Evolutionary conservation across 495 filamentous ascomycete genomes (phyloP).

Genomic region (Hypoxylon trugodes): DNA sequence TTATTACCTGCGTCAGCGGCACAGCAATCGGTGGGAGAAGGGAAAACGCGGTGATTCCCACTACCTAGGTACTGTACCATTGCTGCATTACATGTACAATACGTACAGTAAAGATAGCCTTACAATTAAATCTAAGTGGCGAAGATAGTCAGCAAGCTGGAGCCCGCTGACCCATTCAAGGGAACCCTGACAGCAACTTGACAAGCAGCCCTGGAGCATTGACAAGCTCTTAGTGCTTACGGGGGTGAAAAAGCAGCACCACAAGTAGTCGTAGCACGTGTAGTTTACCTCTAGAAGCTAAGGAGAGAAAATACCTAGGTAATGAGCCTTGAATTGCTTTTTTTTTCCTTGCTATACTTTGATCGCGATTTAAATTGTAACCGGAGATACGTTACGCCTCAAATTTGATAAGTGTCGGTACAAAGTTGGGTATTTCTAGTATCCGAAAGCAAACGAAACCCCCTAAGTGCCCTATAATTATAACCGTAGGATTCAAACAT

Average conservation of each 20-base stretch:
- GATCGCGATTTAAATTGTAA: conserved; percentile 5
- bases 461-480: too few relatives aligned
- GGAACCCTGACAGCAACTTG: conserved; percentile 14
- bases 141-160: conserved; percentile 37
- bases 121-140: conserved; percentile 21
- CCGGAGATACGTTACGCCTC: conserved; percentile 27
- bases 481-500: conserved; percentile 5
- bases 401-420: too few relatives aligned
- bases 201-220: conserved; percentile 14
- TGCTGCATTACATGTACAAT: conserved; percentile 26
- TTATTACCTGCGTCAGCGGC: conserved; percentile 31
- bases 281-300: neutral
- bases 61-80: too few relatives aligned
- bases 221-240: conserved; percentile 40
- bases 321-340: neutral
- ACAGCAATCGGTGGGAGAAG: conserved; percentile 2
- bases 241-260: conserved; percentile 23
- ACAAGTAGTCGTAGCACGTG: conserved; percentile 31
- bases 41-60: neutral
- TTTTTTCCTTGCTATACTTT: conserved; percentile 8
- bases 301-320: neutral
- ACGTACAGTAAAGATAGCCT: conserved; percentile 25
- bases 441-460: too few relatives aligned
- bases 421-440: too few relatives aligned
- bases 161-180: conserved; percentile 30